A percentile compares a stretch with the other conserved stretches of the same genome.
phyloP scores from a whole-genome alignment of 1,284 basidiomycete species.

The Spongiforma sp. region DNA sequence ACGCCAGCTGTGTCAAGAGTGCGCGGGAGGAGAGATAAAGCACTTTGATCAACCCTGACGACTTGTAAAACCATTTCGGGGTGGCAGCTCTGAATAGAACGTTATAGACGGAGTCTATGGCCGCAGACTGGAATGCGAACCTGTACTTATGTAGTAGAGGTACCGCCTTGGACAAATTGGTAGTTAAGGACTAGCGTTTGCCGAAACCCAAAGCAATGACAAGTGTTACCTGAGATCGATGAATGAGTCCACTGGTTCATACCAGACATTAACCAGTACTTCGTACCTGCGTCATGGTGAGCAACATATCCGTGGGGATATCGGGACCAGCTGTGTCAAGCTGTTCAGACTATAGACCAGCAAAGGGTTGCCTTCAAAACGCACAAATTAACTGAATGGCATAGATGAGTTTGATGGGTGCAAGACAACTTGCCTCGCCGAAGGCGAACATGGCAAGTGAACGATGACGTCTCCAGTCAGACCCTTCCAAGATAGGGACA shows the following conservation, averaged over 20 bases:
- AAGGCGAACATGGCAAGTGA: slow-evolving; percentile 32
- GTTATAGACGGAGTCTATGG: slow-evolving; percentile 34
- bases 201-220: slow-evolving; percentile 50
- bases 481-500: slow-evolving; percentile 22
- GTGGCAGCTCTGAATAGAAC: slow-evolving; percentile 38
- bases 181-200: slow-evolving; percentile 38
- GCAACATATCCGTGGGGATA: slow-evolving; percentile 4
- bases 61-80: slow-evolving; percentile 39
- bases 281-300: slow-evolving; percentile 36
- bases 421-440: slow-evolving; percentile 22
- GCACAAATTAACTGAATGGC: neutral
- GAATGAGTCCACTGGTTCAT: neutral
- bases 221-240: slow-evolving; percentile 39
- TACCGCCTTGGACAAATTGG: slow-evolving; percentile 29
- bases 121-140: slow-evolving; percentile 41
- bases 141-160: slow-evolving; percentile 39
- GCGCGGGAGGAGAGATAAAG: slow-evolving; percentile 41
- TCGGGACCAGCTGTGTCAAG: too few relatives aligned
- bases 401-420: neutral
- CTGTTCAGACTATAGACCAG: too few relatives aligned
- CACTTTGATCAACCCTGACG: slow-evolving; percentile 37
- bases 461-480: slow-evolving; percentile 34
- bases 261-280: neutral
- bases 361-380: too few relatives aligned
- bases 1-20: slow-evolving; percentile 32